Conservation (phyloP, 805 yeast genomes). For the Hemisphaericaspora nanyangensis region DNA sequence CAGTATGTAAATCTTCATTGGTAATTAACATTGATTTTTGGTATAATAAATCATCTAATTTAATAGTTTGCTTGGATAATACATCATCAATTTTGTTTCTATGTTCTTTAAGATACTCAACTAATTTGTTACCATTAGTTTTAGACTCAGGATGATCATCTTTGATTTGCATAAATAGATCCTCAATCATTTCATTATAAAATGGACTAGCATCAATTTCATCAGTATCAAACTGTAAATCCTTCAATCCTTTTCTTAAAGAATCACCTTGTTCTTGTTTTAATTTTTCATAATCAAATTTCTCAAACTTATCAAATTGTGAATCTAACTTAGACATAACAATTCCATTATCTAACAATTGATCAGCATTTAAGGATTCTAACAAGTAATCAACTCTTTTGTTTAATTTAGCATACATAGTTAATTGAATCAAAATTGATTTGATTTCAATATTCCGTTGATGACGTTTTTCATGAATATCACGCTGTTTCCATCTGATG, state of each 20-base stretch:
- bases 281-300: conserved; percentile 43
- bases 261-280: conserved; percentile 35
- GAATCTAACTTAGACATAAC: conserved; percentile 41
- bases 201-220: conserved; percentile 50
- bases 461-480: conserved; percentile 87
- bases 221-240: conserved; percentile 31
- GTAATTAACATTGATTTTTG: conserved; percentile 77
- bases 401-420: conserved; percentile 76
- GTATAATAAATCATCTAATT: conserved; percentile 59
- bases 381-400: conserved; percentile 67
- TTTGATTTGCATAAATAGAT: conserved; percentile 72
- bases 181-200: conserved; percentile 91
- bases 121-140: conserved; percentile 28
- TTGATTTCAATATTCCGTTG: conserved; percentile 77
- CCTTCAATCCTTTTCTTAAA: conserved; percentile 43
- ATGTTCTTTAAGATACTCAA: conserved; percentile 52
- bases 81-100: conserved; percentile 67
- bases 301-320: conserved; percentile 57
- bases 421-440: conserved; percentile 68
- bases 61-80: conserved; percentile 57
- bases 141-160: conserved; percentile 54
- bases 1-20: conserved; percentile 88
- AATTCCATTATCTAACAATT: conserved; percentile 22
- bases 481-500: conserved; percentile 94
- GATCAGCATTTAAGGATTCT: conserved; percentile 28